Evolutionary conservation across 768 basidiomycete genomes (phyloP), one percentile per base, ranked within the genome.

Genomic region (Goffeauzyma gilvescens): DNA sequence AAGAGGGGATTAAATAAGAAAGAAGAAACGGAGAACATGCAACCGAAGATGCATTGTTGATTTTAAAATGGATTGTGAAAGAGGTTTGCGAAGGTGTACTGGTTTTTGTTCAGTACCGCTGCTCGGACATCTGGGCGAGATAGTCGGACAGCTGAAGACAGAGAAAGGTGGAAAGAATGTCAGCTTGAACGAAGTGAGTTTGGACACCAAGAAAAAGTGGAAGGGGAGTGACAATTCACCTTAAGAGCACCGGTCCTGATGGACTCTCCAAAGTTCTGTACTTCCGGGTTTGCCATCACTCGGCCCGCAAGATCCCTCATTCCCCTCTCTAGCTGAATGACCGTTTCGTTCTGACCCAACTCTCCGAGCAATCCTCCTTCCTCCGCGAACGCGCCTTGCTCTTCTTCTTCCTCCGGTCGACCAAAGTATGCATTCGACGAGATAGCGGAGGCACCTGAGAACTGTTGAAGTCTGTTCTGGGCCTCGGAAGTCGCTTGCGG

Each of bases 371-470:
- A 44, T 6, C 46, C 47, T 8, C 45, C 62, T 22, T 58, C 66
- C 17, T 64, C 59, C n/a, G 63, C 65, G n/a, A 64, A 62, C 15
- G 46, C 34, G 14, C 48, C 73, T n/a, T 79, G 78, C 44, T 82
- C 78, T 15, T 66, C 66, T 7, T 68, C 68, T 20, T 66, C 66
- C 42, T 90, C 87, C 3, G 80, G 76, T 13, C 87, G 73, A 2
- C 90, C 93, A 64, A 93, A 96, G 73, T 96, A 98, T 53, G 86
- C 81, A 59, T 75, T 89, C 13, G 86, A 90, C 1, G 86, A 90
- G 56, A 96, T 95, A 24, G 84, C 76, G 0, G 79, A 81, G 12
- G 89, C 84, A 9, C 90, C 90, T 55, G 77, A 75, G 75, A 98
- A 98, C 30, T 73, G 68, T 53, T 78, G 74, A 31, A 95, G 68